phyloP scores from a whole-genome alignment of 148 eudicot species.

The Cornus suecica region DNA sequence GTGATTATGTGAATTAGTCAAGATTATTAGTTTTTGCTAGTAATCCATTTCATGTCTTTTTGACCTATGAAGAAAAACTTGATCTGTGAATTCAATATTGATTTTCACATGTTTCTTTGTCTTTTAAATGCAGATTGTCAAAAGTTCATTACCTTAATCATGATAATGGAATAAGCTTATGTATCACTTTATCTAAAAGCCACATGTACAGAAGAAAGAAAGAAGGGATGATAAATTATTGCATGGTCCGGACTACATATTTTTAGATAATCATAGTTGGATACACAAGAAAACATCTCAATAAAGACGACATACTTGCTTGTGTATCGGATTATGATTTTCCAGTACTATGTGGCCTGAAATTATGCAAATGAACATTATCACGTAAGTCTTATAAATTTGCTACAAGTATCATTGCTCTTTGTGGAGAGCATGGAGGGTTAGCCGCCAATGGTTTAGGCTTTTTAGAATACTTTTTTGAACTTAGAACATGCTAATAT shows the following conservation, averaged over 20 bases:
- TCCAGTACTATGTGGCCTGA: too few relatives aligned
- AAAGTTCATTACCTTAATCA: background rate
- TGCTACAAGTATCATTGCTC: too few relatives aligned
- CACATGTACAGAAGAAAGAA: background rate
- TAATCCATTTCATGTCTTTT: too few relatives aligned
- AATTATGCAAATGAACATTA: too few relatives aligned
- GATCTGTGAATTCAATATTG: background rate
- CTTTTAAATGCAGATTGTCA: background rate
- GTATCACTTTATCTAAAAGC: background rate
- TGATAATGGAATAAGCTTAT: background rate
- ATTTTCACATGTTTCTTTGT: background rate
- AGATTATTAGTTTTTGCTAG: background rate
- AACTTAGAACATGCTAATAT: background rate
- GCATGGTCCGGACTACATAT: too few relatives aligned
- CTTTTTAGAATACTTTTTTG: background rate
- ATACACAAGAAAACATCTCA: too few relatives aligned
- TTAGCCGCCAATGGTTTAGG: slow-evolving; percentile 9
- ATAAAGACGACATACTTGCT: too few relatives aligned
- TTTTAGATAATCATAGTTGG: too few relatives aligned
- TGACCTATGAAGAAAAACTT: background rate
- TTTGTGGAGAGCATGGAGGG: too few relatives aligned
- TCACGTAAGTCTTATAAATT: too few relatives aligned
- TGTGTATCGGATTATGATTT: too few relatives aligned
- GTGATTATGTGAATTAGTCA: background rate
- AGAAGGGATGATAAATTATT: too few relatives aligned